phyloP scores from a whole-genome alignment of 2,329 filamentous ascomycete species.

The Gliomastix tumulicola region DNA sequence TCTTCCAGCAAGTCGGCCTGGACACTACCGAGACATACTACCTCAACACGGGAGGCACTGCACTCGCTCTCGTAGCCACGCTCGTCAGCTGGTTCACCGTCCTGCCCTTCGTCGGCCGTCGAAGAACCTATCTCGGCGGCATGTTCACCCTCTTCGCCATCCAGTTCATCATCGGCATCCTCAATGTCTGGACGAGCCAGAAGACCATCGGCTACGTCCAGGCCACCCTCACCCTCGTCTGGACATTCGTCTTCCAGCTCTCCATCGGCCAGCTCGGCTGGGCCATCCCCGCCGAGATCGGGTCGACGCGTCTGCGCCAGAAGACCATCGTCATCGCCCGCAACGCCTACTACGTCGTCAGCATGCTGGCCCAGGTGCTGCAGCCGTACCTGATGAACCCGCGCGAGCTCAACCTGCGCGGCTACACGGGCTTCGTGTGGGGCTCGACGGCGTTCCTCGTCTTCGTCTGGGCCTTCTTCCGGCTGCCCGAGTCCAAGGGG shows the following conservation, averaged over 20 bases:
- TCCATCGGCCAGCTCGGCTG: slow-evolving; percentile 39
- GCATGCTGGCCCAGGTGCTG: slow-evolving; percentile 37
- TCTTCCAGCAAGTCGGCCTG: slow-evolving; percentile 35
- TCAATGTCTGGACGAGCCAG: slow-evolving; percentile 17
- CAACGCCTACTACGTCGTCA: slow-evolving; percentile 39
- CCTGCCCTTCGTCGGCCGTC: slow-evolving; percentile 27
- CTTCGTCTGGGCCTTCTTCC: slow-evolving; percentile 42
- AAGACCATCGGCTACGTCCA: slow-evolving; percentile 27
- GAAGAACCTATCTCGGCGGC: slow-evolving; percentile 28
- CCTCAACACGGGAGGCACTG: slow-evolving; percentile 31
- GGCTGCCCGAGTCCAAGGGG: slow-evolving; percentile 47
- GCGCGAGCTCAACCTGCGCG: slow-evolving; percentile 36
- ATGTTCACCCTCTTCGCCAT: slow-evolving; percentile 17
- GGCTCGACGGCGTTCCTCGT: slow-evolving; percentile 35
- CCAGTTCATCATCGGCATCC: slow-evolving; percentile 27
- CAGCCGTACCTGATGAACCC: slow-evolving; percentile 41
- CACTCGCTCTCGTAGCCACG: slow-evolving; percentile 36
- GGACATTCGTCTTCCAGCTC: slow-evolving; percentile 33
- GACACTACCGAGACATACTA: slow-evolving; percentile 21
- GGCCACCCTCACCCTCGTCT: slow-evolving; percentile 37
- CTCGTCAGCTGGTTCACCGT: slow-evolving; percentile 37
- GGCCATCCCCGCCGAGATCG: slow-evolving; percentile 34
- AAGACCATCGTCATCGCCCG: slow-evolving; percentile 39
- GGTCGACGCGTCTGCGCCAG: slow-evolving; percentile 33
- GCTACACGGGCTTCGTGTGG: slow-evolving; percentile 39